Conservation (phyloP, 2,329 filamentous ascomycete species). For the Hypoxylon rubiginosum region DNA sequence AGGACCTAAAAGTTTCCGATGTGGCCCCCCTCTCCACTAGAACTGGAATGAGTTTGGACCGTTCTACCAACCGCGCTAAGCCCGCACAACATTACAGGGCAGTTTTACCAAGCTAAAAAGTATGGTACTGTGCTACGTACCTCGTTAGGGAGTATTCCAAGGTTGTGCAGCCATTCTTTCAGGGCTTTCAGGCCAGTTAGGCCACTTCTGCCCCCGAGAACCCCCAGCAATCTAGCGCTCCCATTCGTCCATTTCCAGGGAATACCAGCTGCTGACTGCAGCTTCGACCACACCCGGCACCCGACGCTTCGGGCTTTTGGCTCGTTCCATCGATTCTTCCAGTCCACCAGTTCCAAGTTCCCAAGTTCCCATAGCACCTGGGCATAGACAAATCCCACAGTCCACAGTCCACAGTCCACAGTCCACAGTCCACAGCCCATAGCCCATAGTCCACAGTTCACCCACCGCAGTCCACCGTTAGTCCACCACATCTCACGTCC, state of each 20-base stretch:
- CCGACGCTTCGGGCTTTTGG: conserved; percentile 41
- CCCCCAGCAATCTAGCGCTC: conserved; percentile 1
- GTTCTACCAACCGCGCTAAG: conserved; percentile 40
- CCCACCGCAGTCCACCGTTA: background rate
- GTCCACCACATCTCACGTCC: conserved; percentile 43
- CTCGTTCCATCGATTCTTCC: conserved; percentile 44
- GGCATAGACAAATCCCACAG: background rate
- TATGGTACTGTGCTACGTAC: conserved; percentile 12
- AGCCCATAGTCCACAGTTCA: background rate
- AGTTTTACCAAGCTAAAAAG: background rate
- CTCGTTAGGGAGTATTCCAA: too few species aligned
- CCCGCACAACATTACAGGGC: conserved; percentile 34
- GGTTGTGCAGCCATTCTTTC: conserved; percentile 12
- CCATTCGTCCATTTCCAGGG: conserved; percentile 14
- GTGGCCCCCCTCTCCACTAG: conserved; percentile 16
- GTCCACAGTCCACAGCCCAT: conserved; percentile 3
- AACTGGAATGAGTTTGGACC: conserved; percentile 41
- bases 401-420: conserved; percentile 8
- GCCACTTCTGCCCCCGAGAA: conserved; percentile 7
- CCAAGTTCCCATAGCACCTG: too few species aligned
- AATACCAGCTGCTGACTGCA: conserved; percentile 41
- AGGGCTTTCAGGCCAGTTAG: conserved; percentile 27
- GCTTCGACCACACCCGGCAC: conserved; percentile 42
- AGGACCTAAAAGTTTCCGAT: conserved; percentile 11
- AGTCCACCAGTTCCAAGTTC: conserved; percentile 11